phyloP scores from a whole-genome alignment of 2,329 filamentous ascomycete genomes.

The Diplodia corticola region DNA sequence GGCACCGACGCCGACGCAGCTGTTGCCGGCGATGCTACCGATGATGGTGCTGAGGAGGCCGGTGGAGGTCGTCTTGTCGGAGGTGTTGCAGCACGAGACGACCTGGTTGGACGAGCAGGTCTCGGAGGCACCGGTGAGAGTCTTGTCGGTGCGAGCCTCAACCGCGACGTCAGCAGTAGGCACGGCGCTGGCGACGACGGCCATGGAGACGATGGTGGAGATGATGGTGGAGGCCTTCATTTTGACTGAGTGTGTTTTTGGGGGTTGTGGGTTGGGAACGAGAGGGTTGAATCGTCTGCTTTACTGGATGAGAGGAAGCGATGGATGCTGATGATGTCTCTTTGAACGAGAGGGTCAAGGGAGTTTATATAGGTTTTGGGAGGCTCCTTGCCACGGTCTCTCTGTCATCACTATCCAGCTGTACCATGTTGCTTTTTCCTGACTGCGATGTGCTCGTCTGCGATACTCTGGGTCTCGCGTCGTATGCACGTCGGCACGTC shows the following conservation, averaged over 20 bases:
- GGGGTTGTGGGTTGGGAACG: constrained; percentile 4
- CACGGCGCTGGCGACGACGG: constrained; percentile 24
- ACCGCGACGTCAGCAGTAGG: not conserved
- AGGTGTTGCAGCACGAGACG: constrained; percentile 27
- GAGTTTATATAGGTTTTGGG: constrained; percentile 21
- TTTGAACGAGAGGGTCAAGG: not conserved
- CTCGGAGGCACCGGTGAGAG: constrained; percentile 11
- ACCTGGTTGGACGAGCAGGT: constrained; percentile 24
- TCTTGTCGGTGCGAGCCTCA: constrained; percentile 19
- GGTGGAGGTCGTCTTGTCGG: constrained; percentile 19
- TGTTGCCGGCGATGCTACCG: constrained; percentile 17
- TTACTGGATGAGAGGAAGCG: not conserved
- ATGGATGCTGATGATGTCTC: constrained; percentile 23
- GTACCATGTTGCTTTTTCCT: not conserved
- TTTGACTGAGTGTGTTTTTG: constrained; percentile 22
- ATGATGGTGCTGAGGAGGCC: constrained; percentile 25
- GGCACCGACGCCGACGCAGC: constrained; percentile 13
- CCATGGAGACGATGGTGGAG: constrained; percentile 24
- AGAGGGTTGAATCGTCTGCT: not conserved
- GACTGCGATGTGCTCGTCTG: not conserved
- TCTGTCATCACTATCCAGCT: not conserved
- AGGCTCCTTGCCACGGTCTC: not conserved
- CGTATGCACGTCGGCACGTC: not conserved
- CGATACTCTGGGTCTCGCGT: not conserved
- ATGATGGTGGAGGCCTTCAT: constrained; percentile 25